Evolutionary conservation across 2,329 filamentous ascomycete species (phyloP), one percentile per base, ranked within the genome.

Genomic region (Westerdykella aurantiaca): DNA sequence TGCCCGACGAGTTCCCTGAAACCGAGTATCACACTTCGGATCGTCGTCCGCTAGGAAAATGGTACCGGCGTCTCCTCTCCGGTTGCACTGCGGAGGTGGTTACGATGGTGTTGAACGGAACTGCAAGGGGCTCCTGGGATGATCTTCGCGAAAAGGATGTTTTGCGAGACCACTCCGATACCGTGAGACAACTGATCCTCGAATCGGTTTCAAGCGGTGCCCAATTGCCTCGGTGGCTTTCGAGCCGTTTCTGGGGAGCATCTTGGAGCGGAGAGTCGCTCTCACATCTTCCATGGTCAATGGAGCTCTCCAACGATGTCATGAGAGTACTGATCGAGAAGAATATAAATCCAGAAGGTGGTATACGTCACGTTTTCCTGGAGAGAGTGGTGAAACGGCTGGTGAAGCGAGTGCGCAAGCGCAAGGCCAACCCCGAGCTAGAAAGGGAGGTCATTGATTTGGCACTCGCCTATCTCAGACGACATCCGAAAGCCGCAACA

Each of bases 261-360:
- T 29, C 25, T 9, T 12, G 4, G 25, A 7, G 25, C 9, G 11
- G 10, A 29, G 7, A 29, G 25, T 29, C 25, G 25, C 25, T 29
- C 9, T 29, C 25, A 7, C 11, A 12, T 29, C 25, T 62, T 34
- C 61, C 60, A 4, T 44, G 47, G 2, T 60, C 60, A 1, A 64
- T 65, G 61, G 21, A 47, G 2, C 64, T 63, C 41, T 53, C 56
- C 6, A 34, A 62, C 1, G 37, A 48, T 0, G 29, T 59, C 7
- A 42, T 65, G 10, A 39, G 41, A 16, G 44, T 13, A 4, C 17
- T 60, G 6, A 39, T 43, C 1, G 31, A 48, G 6, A 41, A 45
- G 14, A 41, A 42, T 11, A 9, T 29, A 7, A 29, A 29, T 10
- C 25, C 25, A 4, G 25, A 29, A 12, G 25, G 25, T 10, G 25